Evolutionary conservation across 2,329 filamentous ascomycete genomes (phyloP), one percentile per base, ranked within the genome.

Genomic region (Aureobasidium sp.): DNA sequence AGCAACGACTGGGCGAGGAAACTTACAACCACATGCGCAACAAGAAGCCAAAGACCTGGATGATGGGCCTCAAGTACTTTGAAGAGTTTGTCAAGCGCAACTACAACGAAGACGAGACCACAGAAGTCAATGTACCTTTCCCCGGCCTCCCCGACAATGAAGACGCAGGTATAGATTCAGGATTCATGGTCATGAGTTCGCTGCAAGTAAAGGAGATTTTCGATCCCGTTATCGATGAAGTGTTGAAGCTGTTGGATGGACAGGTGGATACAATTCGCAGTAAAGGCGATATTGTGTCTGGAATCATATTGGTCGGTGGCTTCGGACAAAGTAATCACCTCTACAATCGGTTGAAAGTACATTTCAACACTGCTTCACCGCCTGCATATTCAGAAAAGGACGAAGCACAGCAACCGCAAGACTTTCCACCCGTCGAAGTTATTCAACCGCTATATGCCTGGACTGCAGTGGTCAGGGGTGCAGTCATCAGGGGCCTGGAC

Each of bases 21-120:
- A 48, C 61, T 29, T 91, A 91, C 70, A 84, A 86, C 34, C 84
- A 86, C 74, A 91, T 93, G 87, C 89, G 89, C 71, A 73, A 83
- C 60, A 89, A 89, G 75, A 91, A 91, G 73, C 83, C 83, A 2
- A 91, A 90, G 74, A 90, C 87, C 1, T 92, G 89, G 88, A 89
- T 78, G 64, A 81, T 80, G 78, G 89, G 87, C 1, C 77, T 92
- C 56, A 84, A 85, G 61, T 92, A 91, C 70, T 93, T 91, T 73
- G 89, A 93, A 69, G 89, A 93, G 70, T 91, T 91, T 70, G 88
- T 93, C 17, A 93, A 93, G 75, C 82, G 89, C 17, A 92, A 91
- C 69, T 93, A 92, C 71, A 88, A 89, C 90, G 51, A 88, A 91
- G 69, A 84, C 89, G 65, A 81, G 86, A 55, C 68, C 68, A 57